Evolutionary conservation across 768 basidiomycete genomes (phyloP).

Genomic region (Amanita brunnescens): DNA sequence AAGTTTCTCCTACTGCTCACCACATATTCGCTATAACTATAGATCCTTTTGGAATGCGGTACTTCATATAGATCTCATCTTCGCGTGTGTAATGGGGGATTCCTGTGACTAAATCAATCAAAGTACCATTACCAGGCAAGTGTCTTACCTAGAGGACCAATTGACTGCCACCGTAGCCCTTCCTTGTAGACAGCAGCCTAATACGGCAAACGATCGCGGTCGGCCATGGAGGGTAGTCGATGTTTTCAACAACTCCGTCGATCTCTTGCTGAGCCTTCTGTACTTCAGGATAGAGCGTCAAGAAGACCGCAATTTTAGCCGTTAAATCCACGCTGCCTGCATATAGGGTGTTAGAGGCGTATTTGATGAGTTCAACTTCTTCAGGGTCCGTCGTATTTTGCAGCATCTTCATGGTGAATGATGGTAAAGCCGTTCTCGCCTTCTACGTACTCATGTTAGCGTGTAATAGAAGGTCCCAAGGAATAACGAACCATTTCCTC

Average conservation of each 20-base stretch:
- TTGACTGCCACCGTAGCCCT: slow-evolving; percentile 26
- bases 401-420: slow-evolving; percentile 16
- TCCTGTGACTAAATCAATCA: slow-evolving; percentile 11
- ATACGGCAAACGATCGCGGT: slow-evolving; percentile 25
- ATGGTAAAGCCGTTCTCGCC: slow-evolving; percentile 13
- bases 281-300: slow-evolving; percentile 29
- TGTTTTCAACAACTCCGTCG: slow-evolving; percentile 23
- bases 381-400: slow-evolving; percentile 12
- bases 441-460: too few relatives aligned
- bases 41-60: slow-evolving; percentile 25
- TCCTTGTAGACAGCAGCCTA: slow-evolving; percentile 31
- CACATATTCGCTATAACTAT: slow-evolving; percentile 23
- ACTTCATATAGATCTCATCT: slow-evolving; percentile 25
- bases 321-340: slow-evolving; percentile 31
- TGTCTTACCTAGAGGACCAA: slow-evolving; percentile 20
- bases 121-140: too few relatives aligned
- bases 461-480: too few relatives aligned
- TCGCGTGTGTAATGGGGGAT: slow-evolving; percentile 20
- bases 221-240: slow-evolving; percentile 26
- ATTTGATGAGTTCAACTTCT: slow-evolving; percentile 20
- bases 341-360: slow-evolving; percentile 20
- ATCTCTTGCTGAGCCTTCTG: slow-evolving; percentile 32
- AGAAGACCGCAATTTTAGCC: slow-evolving; percentile 24
- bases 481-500: slow-evolving; percentile 13
- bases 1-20: slow-evolving; percentile 15